A percentile compares a stretch with the other conserved stretches of the same genome.
These are phyloP conservation scores for Tylopilus vinaceipallidus DNA, from an alignment of 768 basidiomycete genomes.

Conservation along the genomic window DNA sequence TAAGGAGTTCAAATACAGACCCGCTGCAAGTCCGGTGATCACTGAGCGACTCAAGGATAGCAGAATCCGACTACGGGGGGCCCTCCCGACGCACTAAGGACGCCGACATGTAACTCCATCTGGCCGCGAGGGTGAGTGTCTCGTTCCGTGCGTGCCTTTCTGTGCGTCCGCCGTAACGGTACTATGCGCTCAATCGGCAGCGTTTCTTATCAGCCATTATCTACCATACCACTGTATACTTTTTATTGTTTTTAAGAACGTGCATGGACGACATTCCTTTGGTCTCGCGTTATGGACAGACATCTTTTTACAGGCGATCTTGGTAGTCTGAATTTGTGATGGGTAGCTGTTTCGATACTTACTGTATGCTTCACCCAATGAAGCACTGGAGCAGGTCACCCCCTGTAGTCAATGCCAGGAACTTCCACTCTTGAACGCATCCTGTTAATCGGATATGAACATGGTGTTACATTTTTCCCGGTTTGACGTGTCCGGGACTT, in stretches of 20 bases:
- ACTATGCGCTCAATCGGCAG: background rate
- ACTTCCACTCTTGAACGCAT: no score
- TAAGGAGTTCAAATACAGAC: slow-evolving; percentile 76
- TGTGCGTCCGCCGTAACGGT: background rate
- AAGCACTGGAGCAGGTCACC: no score
- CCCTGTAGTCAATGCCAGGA: no score
- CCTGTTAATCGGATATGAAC: no score
- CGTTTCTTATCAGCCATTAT: no score
- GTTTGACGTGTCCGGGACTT: no score
- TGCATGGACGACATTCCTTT: background rate
- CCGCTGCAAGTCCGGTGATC: slow-evolving; percentile 81
- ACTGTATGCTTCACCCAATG: no score
- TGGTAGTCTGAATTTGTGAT: background rate
- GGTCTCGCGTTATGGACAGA: background rate
- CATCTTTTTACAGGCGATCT: background rate
- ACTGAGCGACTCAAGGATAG: slow-evolving; percentile 77
- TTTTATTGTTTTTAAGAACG: background rate
- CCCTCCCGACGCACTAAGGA: slow-evolving; percentile 35
- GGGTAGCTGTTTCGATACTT: background rate
- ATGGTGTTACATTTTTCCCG: no score
- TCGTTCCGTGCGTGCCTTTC: background rate
- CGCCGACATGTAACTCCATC: background rate
- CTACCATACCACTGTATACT: background rate
- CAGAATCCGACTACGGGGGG: slow-evolving; percentile 66
- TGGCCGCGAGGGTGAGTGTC: background rate